phyloP scores from a whole-genome alignment of 1,284 basidiomycete genomes.

The Coniferiporia weirii region DNA sequence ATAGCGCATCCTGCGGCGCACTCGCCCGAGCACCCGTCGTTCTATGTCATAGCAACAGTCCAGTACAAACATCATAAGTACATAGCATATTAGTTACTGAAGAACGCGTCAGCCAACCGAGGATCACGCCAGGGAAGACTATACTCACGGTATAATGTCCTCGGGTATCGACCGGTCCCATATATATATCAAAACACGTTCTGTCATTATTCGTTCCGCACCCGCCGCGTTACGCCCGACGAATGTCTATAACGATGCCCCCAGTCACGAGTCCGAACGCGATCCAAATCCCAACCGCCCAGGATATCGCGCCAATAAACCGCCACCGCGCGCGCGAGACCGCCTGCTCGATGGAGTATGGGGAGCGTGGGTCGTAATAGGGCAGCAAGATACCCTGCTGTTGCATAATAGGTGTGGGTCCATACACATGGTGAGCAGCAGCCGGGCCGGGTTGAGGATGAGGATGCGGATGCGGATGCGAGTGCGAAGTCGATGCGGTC shows the following conservation, averaged over 20 bases:
- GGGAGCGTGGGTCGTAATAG: conserved; percentile 45
- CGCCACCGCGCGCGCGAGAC: conserved; percentile 39
- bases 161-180: not conserved
- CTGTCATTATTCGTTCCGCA: not conserved
- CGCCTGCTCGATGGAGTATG: conserved; percentile 39
- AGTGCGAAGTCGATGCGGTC: not conserved
- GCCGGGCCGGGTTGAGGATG: not conserved
- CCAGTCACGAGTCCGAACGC: conserved; percentile 27
- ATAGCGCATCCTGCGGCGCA: too few relatives aligned
- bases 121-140: not conserved
- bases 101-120: not conserved
- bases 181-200: not conserved
- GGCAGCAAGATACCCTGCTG: conserved; percentile 27
- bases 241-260: conserved; percentile 24
- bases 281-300: conserved; percentile 35
- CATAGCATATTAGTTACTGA: too few relatives aligned
- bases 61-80: too few relatives aligned
- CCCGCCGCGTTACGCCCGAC: not conserved
- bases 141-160: conserved; percentile 5
- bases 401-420: conserved; percentile 18
- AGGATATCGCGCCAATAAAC: conserved; percentile 38
- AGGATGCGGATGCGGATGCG: too few relatives aligned
- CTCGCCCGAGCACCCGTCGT: too few relatives aligned
- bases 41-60: too few relatives aligned
- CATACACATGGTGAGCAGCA: conserved; percentile 6